phyloP scores from a whole-genome alignment of 176 grass and related monocot genomes.

The Luzula sylvatica region DNA sequence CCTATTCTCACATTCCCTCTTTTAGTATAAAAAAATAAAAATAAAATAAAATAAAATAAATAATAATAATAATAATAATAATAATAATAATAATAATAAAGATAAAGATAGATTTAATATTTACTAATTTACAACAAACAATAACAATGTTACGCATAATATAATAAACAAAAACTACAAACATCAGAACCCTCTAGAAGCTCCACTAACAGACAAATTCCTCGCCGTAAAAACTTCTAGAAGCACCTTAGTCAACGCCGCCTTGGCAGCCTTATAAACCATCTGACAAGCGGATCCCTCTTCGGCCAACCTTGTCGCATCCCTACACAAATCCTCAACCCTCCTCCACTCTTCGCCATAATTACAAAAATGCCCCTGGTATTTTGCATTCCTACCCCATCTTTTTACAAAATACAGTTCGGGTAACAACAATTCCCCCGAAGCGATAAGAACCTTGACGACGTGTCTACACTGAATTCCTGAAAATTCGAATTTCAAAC shows the following conservation, averaged over 20 bases:
- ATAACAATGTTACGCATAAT: no score
- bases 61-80: no score
- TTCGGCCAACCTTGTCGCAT: conserved; percentile 46
- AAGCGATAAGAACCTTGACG: conserved; percentile 25
- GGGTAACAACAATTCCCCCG: conserved; percentile 21
- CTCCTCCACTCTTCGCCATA: conserved; percentile 23
- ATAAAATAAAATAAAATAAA: no score
- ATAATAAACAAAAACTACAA: no score
- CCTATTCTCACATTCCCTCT: no score
- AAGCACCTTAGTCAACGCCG: conserved; percentile 40
- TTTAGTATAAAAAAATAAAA: no score
- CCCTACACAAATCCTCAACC: conserved; percentile 44
- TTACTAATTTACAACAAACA: no score
- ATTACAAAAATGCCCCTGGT: conserved; percentile 10
- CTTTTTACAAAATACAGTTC: conserved; percentile 39
- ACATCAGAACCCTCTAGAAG: no score
- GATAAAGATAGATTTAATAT: no score
- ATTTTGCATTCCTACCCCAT: conserved; percentile 46
- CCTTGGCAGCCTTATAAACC: conserved; percentile 43
- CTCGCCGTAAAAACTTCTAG: conserved; percentile 32
- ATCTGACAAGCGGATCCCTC: conserved; percentile 33
- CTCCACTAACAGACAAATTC: background rate
- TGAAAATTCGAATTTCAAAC: conserved; percentile 45
- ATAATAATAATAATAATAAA: no score
- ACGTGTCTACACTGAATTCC: conserved; percentile 37